phyloP scores from a whole-genome alignment of 2,329 filamentous ascomycete species.

The Penicillium hesseltinei region DNA sequence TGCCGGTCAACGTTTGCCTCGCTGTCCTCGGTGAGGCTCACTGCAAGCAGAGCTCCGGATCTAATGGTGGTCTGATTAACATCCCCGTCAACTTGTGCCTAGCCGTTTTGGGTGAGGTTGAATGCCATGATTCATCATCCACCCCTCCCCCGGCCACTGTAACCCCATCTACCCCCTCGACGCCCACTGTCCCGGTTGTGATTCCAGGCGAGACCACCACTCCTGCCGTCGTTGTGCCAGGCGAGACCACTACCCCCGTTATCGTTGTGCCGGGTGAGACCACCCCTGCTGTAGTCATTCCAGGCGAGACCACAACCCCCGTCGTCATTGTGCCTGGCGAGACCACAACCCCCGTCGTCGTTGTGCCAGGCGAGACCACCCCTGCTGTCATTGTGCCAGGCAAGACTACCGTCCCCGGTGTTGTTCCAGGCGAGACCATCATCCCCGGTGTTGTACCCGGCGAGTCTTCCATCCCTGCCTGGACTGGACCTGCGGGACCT shows the following conservation, averaged over 20 bases:
- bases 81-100: constrained; percentile 31
- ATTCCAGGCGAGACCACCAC: neutral
- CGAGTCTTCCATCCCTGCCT: neutral
- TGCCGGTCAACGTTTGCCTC: constrained; percentile 29
- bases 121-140: constrained; percentile 18
- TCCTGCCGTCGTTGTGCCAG: neutral
- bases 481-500: neutral
- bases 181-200: neutral
- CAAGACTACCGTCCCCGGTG: neutral
- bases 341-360: neutral
- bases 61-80: constrained; percentile 23
- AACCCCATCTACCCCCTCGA: no score
- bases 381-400: neutral
- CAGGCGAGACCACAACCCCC: neutral
- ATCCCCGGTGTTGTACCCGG: neutral
- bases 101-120: constrained; percentile 26
- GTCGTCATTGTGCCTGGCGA: neutral
- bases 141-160: neutral
- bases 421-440: neutral
- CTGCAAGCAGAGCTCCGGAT: constrained; percentile 23
- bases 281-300: neutral
- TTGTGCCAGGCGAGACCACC: neutral
- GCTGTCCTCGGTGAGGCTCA: constrained; percentile 29
- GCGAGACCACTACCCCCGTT: neutral
- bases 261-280: neutral